Base-by-base conservation (phyloP, 2,329 filamentous ascomycete genomes). In the Dothideomycetes sp. region DNA sequence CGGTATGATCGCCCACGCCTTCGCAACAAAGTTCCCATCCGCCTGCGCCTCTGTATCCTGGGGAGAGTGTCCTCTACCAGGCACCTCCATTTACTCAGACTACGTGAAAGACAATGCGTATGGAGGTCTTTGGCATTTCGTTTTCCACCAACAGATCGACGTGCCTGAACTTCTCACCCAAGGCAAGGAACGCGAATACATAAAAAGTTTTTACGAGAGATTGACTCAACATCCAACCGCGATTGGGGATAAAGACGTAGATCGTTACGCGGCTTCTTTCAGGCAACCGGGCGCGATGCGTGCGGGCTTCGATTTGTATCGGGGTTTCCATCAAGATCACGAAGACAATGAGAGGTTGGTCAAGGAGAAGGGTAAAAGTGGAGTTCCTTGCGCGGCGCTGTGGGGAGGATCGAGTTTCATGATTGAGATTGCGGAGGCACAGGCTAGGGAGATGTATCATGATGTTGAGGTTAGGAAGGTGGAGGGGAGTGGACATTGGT, bases 1-100 rank as follows among this genome's bases (percentile, higher is more conserved):
- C 15, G 65, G 64, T 28, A 69, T 69, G 64, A 59, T 70, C 20
- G 63, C 63, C 0, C 62, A 63, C 42, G 59, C 63, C 3, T 65
- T 65, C 44, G 64, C 60, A 3, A 49, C 55, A 2, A 58, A 54
- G 2, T 63, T 61, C 32, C 52, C 64, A 0, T 49, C 56, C 3
- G 47, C 56, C 28, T 54, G 59, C 0, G 54, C 53, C 3, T 64
- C 55, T 33, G 55, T 68, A n/a, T 60, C 53, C 11, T 66, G 60
- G 60, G 64, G 62, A 12, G 64, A 68, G 47, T 65, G 61, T 44
- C 63, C 63, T 2, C 53, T 69, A 1, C 64, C 65, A 5, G 55
- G 62, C 20, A 58, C 60, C 0, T 47, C 44, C 1, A 45, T 49
- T 1, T 60, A 60, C 45, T 53, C 64, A 45, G 18, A 46, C 41